Conservation (phyloP, 306 rosid genomes). For the Prunus mongolica region DNA sequence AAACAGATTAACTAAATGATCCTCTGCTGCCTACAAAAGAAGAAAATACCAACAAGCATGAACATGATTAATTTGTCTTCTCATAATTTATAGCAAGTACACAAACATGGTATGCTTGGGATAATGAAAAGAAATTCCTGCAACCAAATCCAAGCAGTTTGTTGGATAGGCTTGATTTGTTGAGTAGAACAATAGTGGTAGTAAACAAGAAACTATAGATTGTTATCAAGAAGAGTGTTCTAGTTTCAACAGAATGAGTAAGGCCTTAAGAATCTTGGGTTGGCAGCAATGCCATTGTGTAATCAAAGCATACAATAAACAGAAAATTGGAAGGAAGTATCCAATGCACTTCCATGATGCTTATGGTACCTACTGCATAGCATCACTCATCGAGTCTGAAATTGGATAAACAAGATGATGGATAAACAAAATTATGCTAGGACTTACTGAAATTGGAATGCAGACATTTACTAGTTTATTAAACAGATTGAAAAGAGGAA, state of each 20-base stretch:
- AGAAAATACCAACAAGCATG: background rate
- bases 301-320: background rate
- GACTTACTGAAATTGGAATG: background rate
- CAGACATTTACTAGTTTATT: background rate
- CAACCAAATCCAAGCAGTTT: background rate
- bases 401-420: background rate
- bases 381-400: background rate
- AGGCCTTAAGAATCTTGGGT: background rate
- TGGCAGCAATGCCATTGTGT: background rate
- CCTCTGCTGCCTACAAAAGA: conserved; percentile 76
- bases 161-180: background rate
- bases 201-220: background rate
- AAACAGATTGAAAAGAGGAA: background rate
- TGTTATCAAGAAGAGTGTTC: background rate
- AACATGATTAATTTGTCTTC: background rate
- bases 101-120: background rate
- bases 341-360: background rate
- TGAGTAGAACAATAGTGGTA: background rate
- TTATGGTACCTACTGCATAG: background rate
- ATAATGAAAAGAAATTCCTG: background rate
- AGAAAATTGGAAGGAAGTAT: background rate
- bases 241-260: background rate
- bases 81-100: background rate
- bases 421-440: background rate
- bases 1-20: conserved; percentile 60